A percentile compares a stretch with the other conserved stretches of the same genome.
phyloP scores from a whole-genome alignment of 2,329 filamentous ascomycete species.

The Epichloe amarillans region DNA sequence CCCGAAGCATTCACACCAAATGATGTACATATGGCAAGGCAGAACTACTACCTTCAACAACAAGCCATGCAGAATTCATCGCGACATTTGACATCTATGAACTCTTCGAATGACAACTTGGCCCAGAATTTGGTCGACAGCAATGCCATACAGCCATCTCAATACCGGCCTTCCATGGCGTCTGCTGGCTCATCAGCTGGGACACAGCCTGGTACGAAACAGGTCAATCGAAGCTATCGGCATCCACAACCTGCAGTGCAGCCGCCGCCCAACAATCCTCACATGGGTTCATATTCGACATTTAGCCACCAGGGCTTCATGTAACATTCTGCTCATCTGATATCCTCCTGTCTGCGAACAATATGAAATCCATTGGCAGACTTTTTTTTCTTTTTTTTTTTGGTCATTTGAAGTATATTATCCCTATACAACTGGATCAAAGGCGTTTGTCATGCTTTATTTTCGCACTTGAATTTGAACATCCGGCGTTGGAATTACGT shows the following conservation, averaged over 20 bases:
- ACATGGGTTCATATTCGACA: conserved; percentile 1
- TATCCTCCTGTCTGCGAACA: not conserved
- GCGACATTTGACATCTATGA: not conserved
- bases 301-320: conserved; percentile 2
- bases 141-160: not conserved
- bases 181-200: not conserved
- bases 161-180: not conserved
- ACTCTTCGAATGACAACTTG: not conserved
- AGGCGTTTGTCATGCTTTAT: not conserved
- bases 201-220: not conserved
- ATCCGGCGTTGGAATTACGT: not conserved
- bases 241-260: not conserved
- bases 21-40: not conserved
- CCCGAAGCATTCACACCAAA: not conserved
- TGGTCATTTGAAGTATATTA: not conserved
- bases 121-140: not conserved
- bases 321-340: not conserved
- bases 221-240: not conserved
- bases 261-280: not conserved
- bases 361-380: not conserved
- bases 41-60: conserved; percentile 2
- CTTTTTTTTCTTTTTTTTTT: no score
- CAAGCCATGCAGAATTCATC: not conserved
- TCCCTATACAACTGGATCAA: not conserved
- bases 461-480: not conserved